These are phyloP conservation scores for Castanea mollissima DNA, from an alignment of 306 rosid genomes.

Conservation along the genomic window DNA sequence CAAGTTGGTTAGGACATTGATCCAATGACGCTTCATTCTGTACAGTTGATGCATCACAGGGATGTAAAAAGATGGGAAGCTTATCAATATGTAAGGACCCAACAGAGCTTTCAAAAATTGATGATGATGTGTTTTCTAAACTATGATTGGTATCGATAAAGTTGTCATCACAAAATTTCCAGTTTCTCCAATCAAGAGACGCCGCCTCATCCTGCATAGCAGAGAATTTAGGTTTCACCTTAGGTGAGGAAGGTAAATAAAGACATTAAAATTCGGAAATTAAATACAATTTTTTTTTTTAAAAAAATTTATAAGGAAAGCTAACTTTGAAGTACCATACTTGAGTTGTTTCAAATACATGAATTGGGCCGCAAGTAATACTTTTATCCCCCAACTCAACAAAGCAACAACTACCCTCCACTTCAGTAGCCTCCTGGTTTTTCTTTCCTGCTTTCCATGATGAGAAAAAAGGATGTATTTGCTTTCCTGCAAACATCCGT, in stretches of 20 bases:
- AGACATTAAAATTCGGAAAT: not conserved
- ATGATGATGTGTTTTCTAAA: slow-evolving; percentile 29
- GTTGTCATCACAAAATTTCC: slow-evolving; percentile 50
- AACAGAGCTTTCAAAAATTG: slow-evolving; percentile 45
- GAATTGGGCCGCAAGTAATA: slow-evolving; percentile 49
- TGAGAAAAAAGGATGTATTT: no score
- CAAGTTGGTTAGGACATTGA: slow-evolving; percentile 33
- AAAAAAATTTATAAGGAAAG: slow-evolving; percentile 4
- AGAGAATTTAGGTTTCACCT: slow-evolving; percentile 25
- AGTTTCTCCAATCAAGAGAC: slow-evolving; percentile 61
- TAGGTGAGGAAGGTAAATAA: not conserved
- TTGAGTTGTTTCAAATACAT: slow-evolving; percentile 62
- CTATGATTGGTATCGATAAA: slow-evolving; percentile 4
- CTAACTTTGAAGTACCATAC: slow-evolving; percentile 32
- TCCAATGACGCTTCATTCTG: slow-evolving; percentile 32
- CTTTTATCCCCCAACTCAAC: no score
- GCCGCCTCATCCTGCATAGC: slow-evolving; percentile 51
- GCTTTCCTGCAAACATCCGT: no score
- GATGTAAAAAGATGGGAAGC: slow-evolving; percentile 26
- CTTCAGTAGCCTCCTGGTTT: no score
- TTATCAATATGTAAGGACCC: slow-evolving; percentile 60
- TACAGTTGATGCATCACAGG: slow-evolving; percentile 22
- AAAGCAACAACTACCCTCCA: no score
- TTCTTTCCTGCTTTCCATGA: no score
- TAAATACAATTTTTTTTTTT: not conserved